phyloP scores from a whole-genome alignment of 148 eudicot genomes.

The Dianthus caryophyllus region DNA sequence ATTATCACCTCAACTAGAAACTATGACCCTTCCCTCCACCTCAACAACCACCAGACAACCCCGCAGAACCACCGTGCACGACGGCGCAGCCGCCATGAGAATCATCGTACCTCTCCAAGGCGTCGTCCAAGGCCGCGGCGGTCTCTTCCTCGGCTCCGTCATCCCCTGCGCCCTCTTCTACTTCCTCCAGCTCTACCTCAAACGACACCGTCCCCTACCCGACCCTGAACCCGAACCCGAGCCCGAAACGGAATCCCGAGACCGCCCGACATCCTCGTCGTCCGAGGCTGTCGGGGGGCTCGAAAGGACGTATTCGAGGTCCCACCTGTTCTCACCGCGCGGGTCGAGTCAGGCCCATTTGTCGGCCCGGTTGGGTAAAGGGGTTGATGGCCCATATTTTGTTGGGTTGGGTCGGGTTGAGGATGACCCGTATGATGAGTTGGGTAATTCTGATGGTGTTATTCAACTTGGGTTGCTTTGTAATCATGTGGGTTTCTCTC shows the following conservation, averaged over 20 bases:
- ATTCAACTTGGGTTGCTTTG: conserved; percentile 62
- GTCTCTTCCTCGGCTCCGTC: conserved; percentile 70
- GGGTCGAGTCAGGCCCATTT: conserved; percentile 50
- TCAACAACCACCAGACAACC: conserved; percentile 12
- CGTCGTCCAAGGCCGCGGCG: conserved; percentile 79
- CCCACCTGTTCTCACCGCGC: conserved; percentile 43
- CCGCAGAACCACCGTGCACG: conserved; percentile 16
- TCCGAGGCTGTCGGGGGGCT: conserved; percentile 5
- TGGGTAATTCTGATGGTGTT: conserved; percentile 51
- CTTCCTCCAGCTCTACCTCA: conserved; percentile 72
- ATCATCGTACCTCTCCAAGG: conserved; percentile 91
- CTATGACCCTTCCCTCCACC: conserved; percentile 29
- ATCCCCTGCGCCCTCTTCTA: conserved; percentile 92
- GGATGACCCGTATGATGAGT: conserved; percentile 53
- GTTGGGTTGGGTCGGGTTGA: conserved; percentile 41
- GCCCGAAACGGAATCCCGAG: no score
- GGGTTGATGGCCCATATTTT: conserved; percentile 41
- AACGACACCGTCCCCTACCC: conserved; percentile 30
- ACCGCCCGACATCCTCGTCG: no score
- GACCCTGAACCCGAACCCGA: conserved; percentile 4
- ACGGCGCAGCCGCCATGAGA: conserved; percentile 62
- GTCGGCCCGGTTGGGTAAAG: conserved; percentile 47
- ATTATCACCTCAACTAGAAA: no score
- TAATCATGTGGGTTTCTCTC: conserved; percentile 51
- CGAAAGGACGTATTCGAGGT: conserved; percentile 56